A percentile compares a stretch with the other conserved stretches of the same genome.
These are phyloP conservation scores for Teratosphaeriaceae sp. DNA, from an alignment of 2,329 filamentous ascomycete genomes.

Conservation along the genomic window DNA sequence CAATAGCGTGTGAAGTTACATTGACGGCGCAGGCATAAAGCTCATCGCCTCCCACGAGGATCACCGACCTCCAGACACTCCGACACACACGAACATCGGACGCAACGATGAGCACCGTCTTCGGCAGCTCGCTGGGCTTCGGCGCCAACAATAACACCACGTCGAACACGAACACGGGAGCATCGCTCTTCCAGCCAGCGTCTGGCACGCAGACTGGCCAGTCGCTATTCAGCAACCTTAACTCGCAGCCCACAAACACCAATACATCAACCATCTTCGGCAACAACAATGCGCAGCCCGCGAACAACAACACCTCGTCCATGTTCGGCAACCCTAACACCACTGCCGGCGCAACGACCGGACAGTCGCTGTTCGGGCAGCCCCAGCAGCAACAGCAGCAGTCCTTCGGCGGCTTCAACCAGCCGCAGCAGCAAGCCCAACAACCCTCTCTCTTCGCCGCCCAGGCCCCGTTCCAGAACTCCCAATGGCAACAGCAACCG, in stretches of 20 bases:
- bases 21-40: not conserved
- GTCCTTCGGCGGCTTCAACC: not conserved
- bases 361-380: too few relatives aligned
- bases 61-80: not conserved
- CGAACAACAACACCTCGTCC: conserved; percentile 2
- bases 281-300: conserved; percentile 8
- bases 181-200: too few relatives aligned
- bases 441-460: conserved; percentile 7
- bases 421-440: conserved; percentile 13
- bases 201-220: not conserved
- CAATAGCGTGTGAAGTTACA: too few relatives aligned
- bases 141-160: conserved; percentile 6
- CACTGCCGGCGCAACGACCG: not conserved
- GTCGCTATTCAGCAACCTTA: conserved; percentile 34
- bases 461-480: too few relatives aligned
- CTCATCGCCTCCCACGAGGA: not conserved
- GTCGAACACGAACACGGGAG: conserved; percentile 5
- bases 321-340: conserved; percentile 9
- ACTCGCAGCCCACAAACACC: conserved; percentile 24
- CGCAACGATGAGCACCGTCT: conserved; percentile 18
- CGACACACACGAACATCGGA: conserved; percentile 4
- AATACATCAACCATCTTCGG: conserved; percentile 32
- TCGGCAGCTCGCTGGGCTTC: conserved; percentile 15
- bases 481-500: conserved; percentile 11
- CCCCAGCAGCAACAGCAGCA: conserved; percentile 27